phyloP scores from a whole-genome alignment of 257 asterid genomes.

The Mitragyna speciosa region DNA sequence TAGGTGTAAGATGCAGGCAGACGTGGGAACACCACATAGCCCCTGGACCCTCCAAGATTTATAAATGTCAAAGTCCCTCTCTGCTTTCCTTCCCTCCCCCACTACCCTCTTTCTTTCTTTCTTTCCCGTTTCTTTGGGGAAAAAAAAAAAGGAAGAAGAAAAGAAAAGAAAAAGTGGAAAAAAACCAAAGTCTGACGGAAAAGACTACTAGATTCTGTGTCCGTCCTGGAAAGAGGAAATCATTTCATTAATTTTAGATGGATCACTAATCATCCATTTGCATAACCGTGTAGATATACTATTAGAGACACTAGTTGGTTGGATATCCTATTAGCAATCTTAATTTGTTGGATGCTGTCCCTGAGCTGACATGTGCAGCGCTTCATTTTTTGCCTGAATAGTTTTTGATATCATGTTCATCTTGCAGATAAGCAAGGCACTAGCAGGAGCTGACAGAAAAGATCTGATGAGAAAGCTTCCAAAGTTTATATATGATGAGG shows the following conservation, averaged over 20 bases:
- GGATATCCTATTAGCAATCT: background rate
- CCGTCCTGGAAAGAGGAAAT: background rate
- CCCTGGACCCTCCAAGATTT: background rate
- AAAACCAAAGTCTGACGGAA: background rate
- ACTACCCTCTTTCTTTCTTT: no score
- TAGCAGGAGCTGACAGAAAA: conserved; percentile 40
- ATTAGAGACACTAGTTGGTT: background rate
- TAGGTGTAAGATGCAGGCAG: background rate
- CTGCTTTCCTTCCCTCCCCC: background rate
- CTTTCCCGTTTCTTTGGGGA: no score
- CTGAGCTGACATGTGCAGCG: background rate
- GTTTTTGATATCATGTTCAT: background rate
- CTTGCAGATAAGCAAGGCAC: conserved; percentile 45
- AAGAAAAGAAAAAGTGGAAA: no score
- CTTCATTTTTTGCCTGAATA: background rate
- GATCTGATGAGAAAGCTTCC: conserved; percentile 48
- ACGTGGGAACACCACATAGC: no score
- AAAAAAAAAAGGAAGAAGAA: background rate
- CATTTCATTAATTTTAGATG: background rate
- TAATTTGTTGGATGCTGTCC: background rate
- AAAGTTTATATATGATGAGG: conserved; percentile 48
- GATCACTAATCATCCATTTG: background rate
- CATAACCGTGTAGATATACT: background rate
- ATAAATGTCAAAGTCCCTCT: no score
- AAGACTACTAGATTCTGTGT: background rate